Percentiles rank a stretch among this genome's conserved stretches.
These are phyloP conservation scores for Elsinoe batatas DNA, from an alignment of 2,329 filamentous ascomycete genomes.

Conservation along the genomic window DNA sequence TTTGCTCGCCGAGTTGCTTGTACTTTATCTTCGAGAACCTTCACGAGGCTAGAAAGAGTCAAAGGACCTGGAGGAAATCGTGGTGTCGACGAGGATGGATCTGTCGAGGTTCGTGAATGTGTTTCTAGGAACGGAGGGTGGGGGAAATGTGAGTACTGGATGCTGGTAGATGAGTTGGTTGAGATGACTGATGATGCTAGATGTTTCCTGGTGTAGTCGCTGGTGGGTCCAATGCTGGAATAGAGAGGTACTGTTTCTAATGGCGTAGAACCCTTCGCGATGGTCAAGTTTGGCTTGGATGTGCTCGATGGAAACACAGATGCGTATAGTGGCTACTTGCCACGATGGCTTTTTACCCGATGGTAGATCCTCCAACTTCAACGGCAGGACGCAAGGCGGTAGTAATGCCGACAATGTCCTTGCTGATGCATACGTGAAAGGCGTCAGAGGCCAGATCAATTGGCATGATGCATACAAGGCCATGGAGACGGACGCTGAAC, in stretches of 20 bases:
- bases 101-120: conserved; percentile 37
- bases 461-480: conserved; percentile 54
- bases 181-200: not conserved
- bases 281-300: conserved; percentile 37
- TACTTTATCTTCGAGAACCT: not conserved
- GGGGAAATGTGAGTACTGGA: conserved; percentile 15
- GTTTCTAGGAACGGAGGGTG: conserved; percentile 42
- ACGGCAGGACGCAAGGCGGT: conserved; percentile 59
- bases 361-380: conserved; percentile 57
- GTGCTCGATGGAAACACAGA: conserved; percentile 28
- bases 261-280: conserved; percentile 29
- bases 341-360: conserved; percentile 60
- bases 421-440: conserved; percentile 45
- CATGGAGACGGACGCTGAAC: conserved; percentile 58
- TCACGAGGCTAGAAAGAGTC: not conserved
- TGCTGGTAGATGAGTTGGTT: not conserved
- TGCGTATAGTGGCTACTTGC: conserved; percentile 34
- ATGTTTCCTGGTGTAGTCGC: conserved; percentile 20
- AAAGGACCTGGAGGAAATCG: not conserved
- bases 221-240: conserved; percentile 36
- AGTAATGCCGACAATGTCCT: conserved; percentile 63
- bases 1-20: no score
- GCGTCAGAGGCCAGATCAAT: conserved; percentile 41
- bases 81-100: not conserved
- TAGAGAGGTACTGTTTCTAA: conserved; percentile 33